Conservation (phyloP, 1,284 basidiomycete species). For the Boletus hoseneyae region DNA sequence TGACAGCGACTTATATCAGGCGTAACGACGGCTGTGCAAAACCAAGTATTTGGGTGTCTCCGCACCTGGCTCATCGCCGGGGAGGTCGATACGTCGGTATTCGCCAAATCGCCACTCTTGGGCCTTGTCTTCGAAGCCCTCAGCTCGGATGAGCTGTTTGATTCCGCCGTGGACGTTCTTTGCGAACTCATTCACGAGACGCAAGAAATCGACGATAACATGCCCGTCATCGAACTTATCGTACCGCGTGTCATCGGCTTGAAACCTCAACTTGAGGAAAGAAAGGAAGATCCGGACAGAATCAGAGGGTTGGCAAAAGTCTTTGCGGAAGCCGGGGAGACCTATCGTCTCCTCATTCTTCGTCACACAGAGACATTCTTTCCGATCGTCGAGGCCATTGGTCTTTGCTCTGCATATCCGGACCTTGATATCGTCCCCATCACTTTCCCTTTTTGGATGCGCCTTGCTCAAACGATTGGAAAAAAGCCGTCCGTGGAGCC, state of each 20-base stretch:
- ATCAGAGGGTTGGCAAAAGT: slow-evolving; percentile 90
- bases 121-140: slow-evolving; percentile 82
- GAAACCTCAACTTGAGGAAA: slow-evolving; percentile 56
- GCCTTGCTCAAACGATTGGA: slow-evolving; percentile 78
- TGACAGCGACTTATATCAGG: slow-evolving; percentile 46
- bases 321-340: slow-evolving; percentile 95
- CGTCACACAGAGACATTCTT: slow-evolving; percentile 89
- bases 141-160: slow-evolving; percentile 83
- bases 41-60: slow-evolving; percentile 83
- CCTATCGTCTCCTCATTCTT: slow-evolving; percentile 87
- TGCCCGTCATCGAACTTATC: slow-evolving; percentile 83
- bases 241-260: slow-evolving; percentile 80
- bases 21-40: slow-evolving; percentile 79
- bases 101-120: slow-evolving; percentile 84
- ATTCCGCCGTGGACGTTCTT: slow-evolving; percentile 87
- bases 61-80: slow-evolving; percentile 88
- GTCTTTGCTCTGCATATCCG: slow-evolving; percentile 89
- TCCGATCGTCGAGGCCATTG: slow-evolving; percentile 92
- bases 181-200: slow-evolving; percentile 98
- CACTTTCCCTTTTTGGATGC: slow-evolving; percentile 99
- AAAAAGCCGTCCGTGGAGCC: slow-evolving; percentile 69
- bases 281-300: slow-evolving; percentile 79
- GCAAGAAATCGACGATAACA: slow-evolving; percentile 95
- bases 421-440: slow-evolving; percentile 97
- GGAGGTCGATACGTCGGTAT: slow-evolving; percentile 65